Evolutionary conservation across 371 early-diverging fungal genomes (phyloP).

Genomic region (Pancytospora philotis): DNA sequence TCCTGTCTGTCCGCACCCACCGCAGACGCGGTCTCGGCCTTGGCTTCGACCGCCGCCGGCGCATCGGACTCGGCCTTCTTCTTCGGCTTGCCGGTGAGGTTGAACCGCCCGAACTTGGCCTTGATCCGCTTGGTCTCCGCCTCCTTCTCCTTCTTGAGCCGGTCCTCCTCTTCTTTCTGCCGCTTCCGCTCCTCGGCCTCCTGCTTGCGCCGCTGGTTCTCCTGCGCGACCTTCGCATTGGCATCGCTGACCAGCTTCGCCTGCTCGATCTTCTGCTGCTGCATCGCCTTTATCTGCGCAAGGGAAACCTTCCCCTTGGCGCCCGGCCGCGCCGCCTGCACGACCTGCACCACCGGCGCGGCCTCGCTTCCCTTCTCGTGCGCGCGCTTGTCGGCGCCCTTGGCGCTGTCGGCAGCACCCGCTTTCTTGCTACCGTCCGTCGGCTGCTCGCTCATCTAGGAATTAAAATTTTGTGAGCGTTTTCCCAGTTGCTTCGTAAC

Average conservation of each 20-base stretch:
- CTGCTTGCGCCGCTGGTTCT: slow-evolving; percentile 54
- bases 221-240: slow-evolving; percentile 50
- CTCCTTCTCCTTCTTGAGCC: slow-evolving; percentile 37
- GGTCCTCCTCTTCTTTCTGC: slow-evolving; percentile 45
- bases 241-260: slow-evolving; percentile 13
- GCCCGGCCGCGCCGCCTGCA: slow-evolving; percentile 3
- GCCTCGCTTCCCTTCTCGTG: background rate
- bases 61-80: background rate
- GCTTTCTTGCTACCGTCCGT: too few species aligned
- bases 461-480: too few species aligned
- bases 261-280: slow-evolving; percentile 28
- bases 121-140: background rate
- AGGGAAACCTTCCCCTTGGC: slow-evolving; percentile 26
- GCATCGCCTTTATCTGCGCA: slow-evolving; percentile 33
- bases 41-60: background rate
- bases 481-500: too few species aligned
- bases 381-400: too few species aligned
- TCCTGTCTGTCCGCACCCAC: slow-evolving; percentile 68
- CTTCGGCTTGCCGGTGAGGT: background rate
- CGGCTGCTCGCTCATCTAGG: too few species aligned
- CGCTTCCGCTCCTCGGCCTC: slow-evolving; percentile 36
- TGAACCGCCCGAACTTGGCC: background rate
- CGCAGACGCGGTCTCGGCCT: slow-evolving; percentile 54
- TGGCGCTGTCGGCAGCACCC: too few species aligned
- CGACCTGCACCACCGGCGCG: slow-evolving; percentile 2